Base-by-base conservation (phyloP, 148 eudicot species). In the Oxyria digyna region DNA sequence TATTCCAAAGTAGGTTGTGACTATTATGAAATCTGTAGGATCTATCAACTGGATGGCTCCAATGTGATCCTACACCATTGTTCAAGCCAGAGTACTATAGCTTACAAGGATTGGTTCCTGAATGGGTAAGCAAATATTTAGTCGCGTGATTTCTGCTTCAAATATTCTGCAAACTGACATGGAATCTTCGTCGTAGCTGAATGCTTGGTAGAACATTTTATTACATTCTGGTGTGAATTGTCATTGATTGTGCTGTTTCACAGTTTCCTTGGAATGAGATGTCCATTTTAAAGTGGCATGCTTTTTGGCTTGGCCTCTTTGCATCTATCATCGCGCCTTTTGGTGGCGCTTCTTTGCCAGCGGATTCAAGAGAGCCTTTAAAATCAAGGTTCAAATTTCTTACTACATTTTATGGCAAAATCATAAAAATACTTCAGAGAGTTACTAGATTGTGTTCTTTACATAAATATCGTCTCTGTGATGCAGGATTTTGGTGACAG, bases 341-440 rank as follows among this genome's bases (percentile, higher is more conserved):
- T 77, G 98, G 98, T 76, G 98, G 98, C n/a, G n/a, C 42, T 94
- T 94, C 77, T 94, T 94, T 32, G 98, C 98, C 0, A 94, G 98
- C 74, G 98, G 98, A 29, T 94, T 94, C 27, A 94, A 94, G 74
- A 85, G 98, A 80, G 98, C 98, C 71, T 94, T 94, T 84, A 94
- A 94, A 78, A 87, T 94, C 78, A 94, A 94, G 97, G 98, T 87
- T 49, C 31, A 23, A 54, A 54, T 54, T 23, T 43, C 17, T 63
- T 12, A 33, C 37, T 35, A n/a, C n/a, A 63, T 50, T 17, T 20
- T 50, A 23, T 24, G 62, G 24, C 31, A 18, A 49, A 23, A 54
- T 54, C 17, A 24, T 54, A 8, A 2, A 23, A 54, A 1, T 23
- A 20, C 32, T 54, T 26, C 62, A 12, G 23, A 54, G 29, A 54